Conservation (phyloP, 306 rosid genomes). For the Cucumis sativus region DNA sequence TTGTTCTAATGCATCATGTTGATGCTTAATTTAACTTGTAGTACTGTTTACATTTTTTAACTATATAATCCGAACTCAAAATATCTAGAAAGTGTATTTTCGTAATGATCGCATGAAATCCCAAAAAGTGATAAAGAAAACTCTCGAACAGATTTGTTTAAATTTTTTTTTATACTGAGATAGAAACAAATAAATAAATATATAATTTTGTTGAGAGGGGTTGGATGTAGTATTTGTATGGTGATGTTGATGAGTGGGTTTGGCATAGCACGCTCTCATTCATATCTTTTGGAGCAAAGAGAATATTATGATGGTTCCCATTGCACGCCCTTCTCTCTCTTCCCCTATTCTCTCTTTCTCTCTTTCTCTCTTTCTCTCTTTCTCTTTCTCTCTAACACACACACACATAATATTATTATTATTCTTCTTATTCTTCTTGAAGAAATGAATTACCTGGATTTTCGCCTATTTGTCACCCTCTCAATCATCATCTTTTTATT, state of each 20-base stretch:
- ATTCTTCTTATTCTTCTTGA: conserved; percentile 10
- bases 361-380: conserved; percentile 4
- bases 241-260: conserved; percentile 52
- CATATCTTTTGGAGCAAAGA: conserved; percentile 45
- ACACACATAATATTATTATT: conserved; percentile 17
- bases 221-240: neutral
- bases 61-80: neutral
- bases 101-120: neutral
- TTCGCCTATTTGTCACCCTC: conserved; percentile 50
- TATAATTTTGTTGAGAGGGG: neutral
- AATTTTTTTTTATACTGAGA: too few relatives aligned
- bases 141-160: too few relatives aligned
- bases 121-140: neutral
- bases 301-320: conserved; percentile 60
- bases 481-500: conserved; percentile 46
- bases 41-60: conserved; percentile 6
- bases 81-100: neutral
- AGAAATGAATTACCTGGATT: conserved; percentile 33
- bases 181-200: too few relatives aligned
- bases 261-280: conserved; percentile 22
- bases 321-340: conserved; percentile 50
- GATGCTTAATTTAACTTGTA: conserved; percentile 28
- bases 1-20: conserved; percentile 20
- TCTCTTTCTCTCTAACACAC: conserved; percentile 20
- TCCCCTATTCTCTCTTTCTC: conserved; percentile 10